These are phyloP conservation scores for Diatrype stigma DNA, from an alignment of 2,329 filamentous ascomycete species.

Conservation along the genomic window DNA sequence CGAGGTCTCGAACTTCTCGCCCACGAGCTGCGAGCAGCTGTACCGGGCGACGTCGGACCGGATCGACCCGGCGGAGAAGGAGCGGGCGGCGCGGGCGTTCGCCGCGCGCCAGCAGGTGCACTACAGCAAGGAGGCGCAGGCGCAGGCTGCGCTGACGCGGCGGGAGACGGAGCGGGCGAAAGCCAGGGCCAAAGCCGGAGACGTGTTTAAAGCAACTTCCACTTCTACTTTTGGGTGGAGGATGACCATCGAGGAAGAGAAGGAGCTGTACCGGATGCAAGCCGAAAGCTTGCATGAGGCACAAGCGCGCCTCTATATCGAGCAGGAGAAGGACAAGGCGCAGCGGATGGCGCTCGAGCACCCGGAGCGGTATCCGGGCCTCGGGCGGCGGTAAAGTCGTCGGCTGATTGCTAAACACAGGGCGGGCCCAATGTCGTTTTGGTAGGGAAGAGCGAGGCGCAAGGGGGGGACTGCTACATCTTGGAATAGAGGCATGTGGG, in stretches of 20 bases:
- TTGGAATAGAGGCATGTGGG: no score
- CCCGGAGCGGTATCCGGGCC: not conserved
- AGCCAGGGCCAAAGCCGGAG: no score
- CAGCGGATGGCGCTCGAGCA: not conserved
- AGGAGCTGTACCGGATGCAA: no score
- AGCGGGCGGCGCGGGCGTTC: not conserved
- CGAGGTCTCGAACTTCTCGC: not conserved
- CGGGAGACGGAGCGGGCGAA: not conserved
- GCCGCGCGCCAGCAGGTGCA: not conserved
- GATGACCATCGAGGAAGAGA: no score
- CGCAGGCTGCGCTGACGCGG: not conserved
- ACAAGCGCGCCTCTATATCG: not conserved
- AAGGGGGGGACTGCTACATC: no score
- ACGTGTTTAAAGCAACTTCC: no score
- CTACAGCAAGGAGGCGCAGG: not conserved
- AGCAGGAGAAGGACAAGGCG: not conserved
- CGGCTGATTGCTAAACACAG: no score
- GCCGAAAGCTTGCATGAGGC: no score
- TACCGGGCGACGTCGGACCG: not conserved
- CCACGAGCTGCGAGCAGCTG: not conserved
- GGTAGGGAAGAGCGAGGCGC: no score
- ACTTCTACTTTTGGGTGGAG: no score
- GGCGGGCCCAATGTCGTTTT: no score
- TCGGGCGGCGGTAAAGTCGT: not conserved
- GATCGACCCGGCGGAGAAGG: not conserved